These are phyloP conservation scores for Omphalotus olearius DNA, from an alignment of 1,284 basidiomycete genomes.

Conservation along the genomic window DNA sequence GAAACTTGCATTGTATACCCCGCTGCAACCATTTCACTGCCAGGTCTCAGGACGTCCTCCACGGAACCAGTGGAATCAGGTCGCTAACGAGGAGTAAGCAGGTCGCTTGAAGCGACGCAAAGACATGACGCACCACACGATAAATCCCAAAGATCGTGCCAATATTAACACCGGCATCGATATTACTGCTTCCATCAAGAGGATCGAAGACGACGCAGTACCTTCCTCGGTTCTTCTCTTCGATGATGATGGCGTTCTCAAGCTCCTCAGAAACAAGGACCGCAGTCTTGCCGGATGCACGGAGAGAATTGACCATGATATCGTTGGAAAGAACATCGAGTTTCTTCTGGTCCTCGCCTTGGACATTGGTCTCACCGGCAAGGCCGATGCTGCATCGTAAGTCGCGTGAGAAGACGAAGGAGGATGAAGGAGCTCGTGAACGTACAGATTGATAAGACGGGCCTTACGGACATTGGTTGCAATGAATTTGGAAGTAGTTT, in stretches of 20 bases:
- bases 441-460: constrained; percentile 94
- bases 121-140: constrained; percentile 60
- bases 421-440: constrained; percentile 15
- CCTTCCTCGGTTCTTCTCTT: constrained; percentile 72
- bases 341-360: constrained; percentile 99
- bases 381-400: constrained; percentile 73
- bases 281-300: constrained; percentile 92
- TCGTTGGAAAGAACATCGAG: constrained; percentile 97
- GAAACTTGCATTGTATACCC: constrained; percentile 86
- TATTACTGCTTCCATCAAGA: constrained; percentile 97
- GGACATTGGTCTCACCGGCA: constrained; percentile 94
- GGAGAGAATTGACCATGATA: constrained; percentile 97
- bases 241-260: constrained; percentile 90
- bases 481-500: constrained; percentile 96
- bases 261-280: constrained; percentile 97
- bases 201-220: constrained; percentile 99
- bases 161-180: constrained; percentile 99
- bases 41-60: constrained; percentile 89
- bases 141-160: constrained; percentile 99
- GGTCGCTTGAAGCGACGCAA: not conserved
- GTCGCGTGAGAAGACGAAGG: not conserved
- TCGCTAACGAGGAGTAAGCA: constrained; percentile 37
- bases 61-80: constrained; percentile 76
- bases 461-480: constrained; percentile 98
- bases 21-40: constrained; percentile 96